Conservation (phyloP, 192 early-diverging fungal species). For the Entophlyctis helioformis region DNA sequence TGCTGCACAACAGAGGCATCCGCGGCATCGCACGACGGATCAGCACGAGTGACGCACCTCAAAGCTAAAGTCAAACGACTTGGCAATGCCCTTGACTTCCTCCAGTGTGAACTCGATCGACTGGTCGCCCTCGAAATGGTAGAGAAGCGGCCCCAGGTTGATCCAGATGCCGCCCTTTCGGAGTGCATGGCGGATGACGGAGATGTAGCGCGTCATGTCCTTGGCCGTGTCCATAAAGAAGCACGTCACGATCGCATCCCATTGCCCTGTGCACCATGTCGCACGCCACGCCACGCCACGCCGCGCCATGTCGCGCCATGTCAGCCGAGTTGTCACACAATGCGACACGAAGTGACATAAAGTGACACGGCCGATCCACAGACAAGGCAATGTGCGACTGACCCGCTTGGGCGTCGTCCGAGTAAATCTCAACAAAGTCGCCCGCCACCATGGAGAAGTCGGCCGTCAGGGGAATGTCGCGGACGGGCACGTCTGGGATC, state of each 20-base stretch:
- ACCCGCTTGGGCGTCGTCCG: conserved; percentile 39
- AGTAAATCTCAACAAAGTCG: conserved; percentile 90
- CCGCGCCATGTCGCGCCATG: too few relatives aligned
- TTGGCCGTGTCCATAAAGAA: conserved; percentile 98
- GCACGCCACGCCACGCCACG: neutral
- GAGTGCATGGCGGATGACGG: conserved; percentile 63
- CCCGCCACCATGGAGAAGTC: conserved; percentile 96
- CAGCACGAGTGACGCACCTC: too few relatives aligned
- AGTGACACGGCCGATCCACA: too few relatives aligned
- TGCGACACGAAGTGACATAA: too few relatives aligned
- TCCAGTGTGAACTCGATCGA: conserved; percentile 84
- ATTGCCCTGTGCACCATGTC: conserved; percentile 14
- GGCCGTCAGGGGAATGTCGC: conserved; percentile 44
- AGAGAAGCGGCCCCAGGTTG: conserved; percentile 71
- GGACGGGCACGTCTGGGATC: conserved; percentile 74
- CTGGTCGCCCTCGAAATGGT: conserved; percentile 83
- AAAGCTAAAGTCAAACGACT: conserved; percentile 47
- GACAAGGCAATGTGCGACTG: conserved; percentile 3
- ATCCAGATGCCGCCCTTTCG: conserved; percentile 43
- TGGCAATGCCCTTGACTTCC: conserved; percentile 49
- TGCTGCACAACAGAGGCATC: too few relatives aligned
- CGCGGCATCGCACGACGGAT: too few relatives aligned
- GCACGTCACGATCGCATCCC: conserved; percentile 87
- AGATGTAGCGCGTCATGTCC: conserved; percentile 80
- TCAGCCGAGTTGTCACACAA: too few relatives aligned